Evolutionary conservation across 2,329 filamentous ascomycete genomes (phyloP).

Genomic region (Sphaerulina vaccinii): DNA sequence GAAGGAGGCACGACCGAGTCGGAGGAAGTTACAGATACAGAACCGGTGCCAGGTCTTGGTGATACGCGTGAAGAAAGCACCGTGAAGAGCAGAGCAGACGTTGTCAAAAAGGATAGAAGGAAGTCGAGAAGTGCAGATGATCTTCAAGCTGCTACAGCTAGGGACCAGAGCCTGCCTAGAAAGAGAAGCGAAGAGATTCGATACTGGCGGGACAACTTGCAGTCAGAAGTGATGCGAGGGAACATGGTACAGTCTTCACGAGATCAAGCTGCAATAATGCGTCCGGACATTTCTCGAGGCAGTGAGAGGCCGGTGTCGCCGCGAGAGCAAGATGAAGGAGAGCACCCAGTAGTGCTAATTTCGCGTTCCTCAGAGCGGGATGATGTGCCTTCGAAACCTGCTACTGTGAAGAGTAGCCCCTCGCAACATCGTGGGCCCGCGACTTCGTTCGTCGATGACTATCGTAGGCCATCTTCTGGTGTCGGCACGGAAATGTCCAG

Average conservation of each 20-base stretch:
- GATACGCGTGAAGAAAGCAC: constrained; percentile 9
- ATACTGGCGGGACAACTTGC: constrained; percentile 38
- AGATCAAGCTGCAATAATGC: constrained; percentile 13
- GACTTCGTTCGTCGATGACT: constrained; percentile 15
- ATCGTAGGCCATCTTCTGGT: constrained; percentile 17
- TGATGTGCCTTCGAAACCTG: constrained; percentile 9
- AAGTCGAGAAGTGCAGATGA: constrained; percentile 39
- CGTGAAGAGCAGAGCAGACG: constrained; percentile 11
- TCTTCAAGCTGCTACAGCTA: constrained; percentile 23
- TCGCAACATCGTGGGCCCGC: constrained; percentile 11
- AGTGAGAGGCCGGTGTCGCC: background rate
- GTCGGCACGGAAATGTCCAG: constrained; percentile 22
- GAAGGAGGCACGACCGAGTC: constrained; percentile 28
- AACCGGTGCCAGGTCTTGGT: constrained; percentile 2
- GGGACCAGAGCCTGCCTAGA: constrained; percentile 24
- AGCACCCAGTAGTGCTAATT: background rate
- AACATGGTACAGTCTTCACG: constrained; percentile 19
- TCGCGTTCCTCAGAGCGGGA: background rate
- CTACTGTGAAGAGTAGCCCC: constrained; percentile 22
- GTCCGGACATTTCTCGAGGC: background rate
- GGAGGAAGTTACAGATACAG: background rate
- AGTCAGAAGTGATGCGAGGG: constrained; percentile 31
- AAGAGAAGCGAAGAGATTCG: constrained; percentile 39
- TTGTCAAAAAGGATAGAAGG: constrained; percentile 30
- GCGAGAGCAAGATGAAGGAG: background rate